Evolutionary conservation across 257 asterid species (phyloP), one percentile per base, ranked within the genome.

Genomic region (Plantago ovata): DNA sequence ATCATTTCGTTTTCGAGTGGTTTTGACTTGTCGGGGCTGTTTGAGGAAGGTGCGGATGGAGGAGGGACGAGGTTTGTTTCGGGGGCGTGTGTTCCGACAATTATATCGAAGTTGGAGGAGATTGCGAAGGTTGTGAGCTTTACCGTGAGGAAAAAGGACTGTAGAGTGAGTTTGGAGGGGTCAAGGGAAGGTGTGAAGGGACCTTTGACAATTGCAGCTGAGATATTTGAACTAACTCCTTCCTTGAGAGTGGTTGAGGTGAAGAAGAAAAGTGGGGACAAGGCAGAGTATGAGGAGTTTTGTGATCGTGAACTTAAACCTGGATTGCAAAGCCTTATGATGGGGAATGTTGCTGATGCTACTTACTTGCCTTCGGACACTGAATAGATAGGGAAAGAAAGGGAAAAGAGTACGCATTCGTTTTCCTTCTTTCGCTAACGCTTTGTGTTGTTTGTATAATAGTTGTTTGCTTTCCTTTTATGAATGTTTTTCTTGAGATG

Each of bases 401-500:
- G 21, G 58, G 58, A 32, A 53, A 53, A 32, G 41, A 53, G 42
- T 28, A 32, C 28, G 58, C 42, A 41, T 13, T 32, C 42, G 13
- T 53, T 53, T 70, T 79, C 82, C 79, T 82, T 56, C 74, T 69
- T 50, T 50, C 56, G 11, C 12, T 32, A 20, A 22, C 28, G 32
- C 38, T 22, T 50, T n/a, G 14, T 50, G 56, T n/a, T 36, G 23
- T 50, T 50, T 50, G 56, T 50, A 36, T 50, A 22, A 22, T 50
- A 50, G 56, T 22, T 22, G 56, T 50, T 50, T 50, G 38, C 28
- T 50, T 22, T 50, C 0, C 56, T 13, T 22, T 28, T 33, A 28
- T 28, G 36, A 6, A 50, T 50, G 10, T 50, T n/a, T 50, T 16
- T n/a, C 28, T 50, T 50, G 38, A 20, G 21, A 50, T 28, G 36